Percentiles rank a stretch among this genome's conserved stretches.
These are phyloP conservation scores for Carpinus viminea DNA, from an alignment of 306 rosid genomes.

Conservation along the genomic window DNA sequence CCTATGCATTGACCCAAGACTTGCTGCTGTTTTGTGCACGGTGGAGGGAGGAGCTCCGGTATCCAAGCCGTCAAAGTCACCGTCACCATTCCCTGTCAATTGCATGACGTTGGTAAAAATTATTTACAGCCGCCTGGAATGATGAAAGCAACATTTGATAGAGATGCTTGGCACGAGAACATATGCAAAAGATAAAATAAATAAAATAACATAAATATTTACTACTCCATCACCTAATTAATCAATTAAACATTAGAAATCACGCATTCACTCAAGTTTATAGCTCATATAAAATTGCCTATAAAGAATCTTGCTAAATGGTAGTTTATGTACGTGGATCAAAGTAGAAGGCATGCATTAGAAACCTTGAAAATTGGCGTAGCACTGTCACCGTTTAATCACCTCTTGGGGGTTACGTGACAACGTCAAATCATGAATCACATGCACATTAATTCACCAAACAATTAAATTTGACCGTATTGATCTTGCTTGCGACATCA, in stretches of 20 bases:
- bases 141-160: background rate
- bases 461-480: too few species aligned
- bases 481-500: background rate
- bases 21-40: slow-evolving; percentile 39
- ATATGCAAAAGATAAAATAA: background rate
- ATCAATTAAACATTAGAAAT: too few species aligned
- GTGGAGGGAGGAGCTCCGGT: slow-evolving; percentile 60
- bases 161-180: background rate
- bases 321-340: too few species aligned
- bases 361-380: too few species aligned
- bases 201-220: background rate
- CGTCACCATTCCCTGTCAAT: slow-evolving; percentile 64
- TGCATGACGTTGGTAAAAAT: too few species aligned
- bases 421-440: background rate
- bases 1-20: slow-evolving; percentile 40
- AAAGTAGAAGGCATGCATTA: too few species aligned
- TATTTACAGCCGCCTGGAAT: too few species aligned
- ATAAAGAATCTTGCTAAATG: background rate
- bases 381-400: too few species aligned
- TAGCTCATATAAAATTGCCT: too few species aligned
- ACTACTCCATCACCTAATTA: too few species aligned
- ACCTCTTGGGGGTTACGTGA: too few species aligned
- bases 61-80: slow-evolving; percentile 70
- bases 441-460: background rate
- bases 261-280: too few species aligned